Percentiles rank a stretch among this genome's conserved stretches.
Evolutionary conservation across 2,329 filamentous ascomycete species (phyloP).

Genomic region (Diaporthe nobilis): DNA sequence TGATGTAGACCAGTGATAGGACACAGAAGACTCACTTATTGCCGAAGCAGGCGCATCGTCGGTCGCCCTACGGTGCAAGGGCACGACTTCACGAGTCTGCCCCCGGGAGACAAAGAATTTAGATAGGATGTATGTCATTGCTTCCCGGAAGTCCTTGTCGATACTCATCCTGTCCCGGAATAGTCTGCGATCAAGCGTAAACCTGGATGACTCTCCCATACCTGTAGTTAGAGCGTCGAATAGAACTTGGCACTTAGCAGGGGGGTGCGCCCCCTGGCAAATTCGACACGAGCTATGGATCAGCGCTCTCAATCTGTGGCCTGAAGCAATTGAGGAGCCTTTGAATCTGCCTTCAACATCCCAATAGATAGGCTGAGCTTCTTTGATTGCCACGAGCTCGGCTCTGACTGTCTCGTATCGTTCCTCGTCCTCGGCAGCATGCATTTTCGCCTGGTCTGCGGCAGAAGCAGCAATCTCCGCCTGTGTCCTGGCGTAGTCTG

Average conservation of each 20-base stretch:
- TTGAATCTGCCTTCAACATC: not conserved
- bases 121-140: not conserved
- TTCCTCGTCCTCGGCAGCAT: not conserved
- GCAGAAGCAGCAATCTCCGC: not conserved
- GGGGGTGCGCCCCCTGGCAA: not conserved
- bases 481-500: not conserved
- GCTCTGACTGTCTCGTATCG: not conserved
- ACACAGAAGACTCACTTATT: conserved; percentile 8
- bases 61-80: not conserved
- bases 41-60: not conserved
- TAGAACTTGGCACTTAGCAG: not conserved
- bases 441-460: not conserved
- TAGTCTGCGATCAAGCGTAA: not conserved
- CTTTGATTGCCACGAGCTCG: not conserved
- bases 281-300: not conserved
- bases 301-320: not conserved
- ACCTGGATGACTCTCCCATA: not conserved
- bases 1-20: not conserved
- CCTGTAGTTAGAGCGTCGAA: not conserved
- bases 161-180: not conserved
- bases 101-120: not conserved
- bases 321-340: not conserved
- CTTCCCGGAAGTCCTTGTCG: not conserved
- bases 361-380: not conserved
- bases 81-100: not conserved